phyloP scores from a whole-genome alignment of 129 eudicot genomes.

The Flaveria sonorensis region DNA sequence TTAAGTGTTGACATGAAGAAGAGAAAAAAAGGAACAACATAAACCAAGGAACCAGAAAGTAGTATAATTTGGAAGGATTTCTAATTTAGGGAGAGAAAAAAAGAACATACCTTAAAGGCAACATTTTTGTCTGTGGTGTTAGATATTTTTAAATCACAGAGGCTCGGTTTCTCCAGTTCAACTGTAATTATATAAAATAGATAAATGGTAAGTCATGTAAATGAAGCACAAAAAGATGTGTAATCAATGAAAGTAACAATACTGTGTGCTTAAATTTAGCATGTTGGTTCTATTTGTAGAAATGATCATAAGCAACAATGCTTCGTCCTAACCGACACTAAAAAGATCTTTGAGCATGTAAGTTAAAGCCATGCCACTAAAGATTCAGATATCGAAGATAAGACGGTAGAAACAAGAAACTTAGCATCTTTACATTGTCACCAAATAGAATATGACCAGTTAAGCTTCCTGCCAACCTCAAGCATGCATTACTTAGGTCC shows the following conservation, averaged over 20 bases:
- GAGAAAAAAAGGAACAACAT: background rate
- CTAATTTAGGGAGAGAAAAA: background rate
- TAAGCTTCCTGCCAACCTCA: conserved; percentile 9
- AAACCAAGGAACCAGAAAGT: conserved; percentile 15
- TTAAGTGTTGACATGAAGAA: background rate
- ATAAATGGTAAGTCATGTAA: no score
- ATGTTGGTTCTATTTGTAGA: background rate
- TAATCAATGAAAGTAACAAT: background rate
- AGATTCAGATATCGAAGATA: conserved; percentile 15
- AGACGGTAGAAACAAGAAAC: conserved; percentile 13
- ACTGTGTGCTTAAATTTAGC: conserved; percentile 12
- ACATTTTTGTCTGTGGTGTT: conserved; percentile 71
- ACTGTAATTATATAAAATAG: conserved; percentile 42
- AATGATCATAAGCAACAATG: conserved; percentile 17
- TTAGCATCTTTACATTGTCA: conserved; percentile 5
- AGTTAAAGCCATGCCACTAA: background rate
- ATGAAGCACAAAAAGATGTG: background rate
- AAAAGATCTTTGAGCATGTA: background rate
- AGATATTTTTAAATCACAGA: conserved; percentile 79
- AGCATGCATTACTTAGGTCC: conserved; percentile 4
- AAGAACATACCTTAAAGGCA: conserved; percentile 75
- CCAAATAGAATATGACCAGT: conserved; percentile 9
- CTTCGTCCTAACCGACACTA: background rate
- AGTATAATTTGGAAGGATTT: background rate
- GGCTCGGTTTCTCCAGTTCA: conserved; percentile 89